Evolutionary conservation across 2,329 filamentous ascomycete genomes (phyloP).

Genomic region (Cercospora beticola): DNA sequence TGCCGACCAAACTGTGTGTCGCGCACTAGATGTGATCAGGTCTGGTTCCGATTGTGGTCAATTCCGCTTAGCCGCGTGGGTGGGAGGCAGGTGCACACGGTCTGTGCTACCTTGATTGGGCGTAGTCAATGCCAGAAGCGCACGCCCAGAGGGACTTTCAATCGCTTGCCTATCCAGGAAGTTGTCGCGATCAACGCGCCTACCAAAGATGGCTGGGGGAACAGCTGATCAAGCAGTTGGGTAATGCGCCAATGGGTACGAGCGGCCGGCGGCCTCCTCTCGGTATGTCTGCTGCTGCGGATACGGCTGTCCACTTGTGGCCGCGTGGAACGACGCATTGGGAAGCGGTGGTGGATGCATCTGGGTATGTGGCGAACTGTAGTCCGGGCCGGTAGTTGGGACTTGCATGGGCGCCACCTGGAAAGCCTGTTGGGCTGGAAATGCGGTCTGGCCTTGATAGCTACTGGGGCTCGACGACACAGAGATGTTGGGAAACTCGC

Average conservation of each 20-base stretch:
- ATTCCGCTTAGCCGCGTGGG: not conserved
- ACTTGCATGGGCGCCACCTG: constrained; percentile 30
- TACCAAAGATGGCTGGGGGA: not conserved
- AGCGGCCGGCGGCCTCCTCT: constrained; percentile 26
- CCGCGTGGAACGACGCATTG: constrained; percentile 25
- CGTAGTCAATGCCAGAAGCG: not conserved
- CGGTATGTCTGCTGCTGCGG: constrained; percentile 26
- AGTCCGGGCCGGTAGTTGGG: constrained; percentile 21
- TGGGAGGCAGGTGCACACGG: not conserved
- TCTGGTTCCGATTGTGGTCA: not conserved
- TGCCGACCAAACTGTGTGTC: not conserved
- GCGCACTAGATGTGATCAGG: not conserved
- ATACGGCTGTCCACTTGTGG: constrained; percentile 27
- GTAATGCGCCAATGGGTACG: constrained; percentile 31
- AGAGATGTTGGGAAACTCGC: constrained; percentile 29
- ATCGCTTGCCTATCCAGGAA: not conserved
- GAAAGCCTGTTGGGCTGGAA: constrained; percentile 21
- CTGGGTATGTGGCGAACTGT: constrained; percentile 28
- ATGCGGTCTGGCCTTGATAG: constrained; percentile 24
- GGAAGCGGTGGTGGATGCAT: constrained; percentile 32
- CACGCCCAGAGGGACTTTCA: not conserved
- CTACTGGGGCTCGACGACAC: constrained; percentile 28
- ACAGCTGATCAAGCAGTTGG: constrained; percentile 23
- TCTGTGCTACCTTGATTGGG: not conserved
- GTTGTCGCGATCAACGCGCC: not conserved